phyloP scores from a whole-genome alignment of 2,329 filamentous ascomycete genomes.

The Cladosporium sp. region DNA sequence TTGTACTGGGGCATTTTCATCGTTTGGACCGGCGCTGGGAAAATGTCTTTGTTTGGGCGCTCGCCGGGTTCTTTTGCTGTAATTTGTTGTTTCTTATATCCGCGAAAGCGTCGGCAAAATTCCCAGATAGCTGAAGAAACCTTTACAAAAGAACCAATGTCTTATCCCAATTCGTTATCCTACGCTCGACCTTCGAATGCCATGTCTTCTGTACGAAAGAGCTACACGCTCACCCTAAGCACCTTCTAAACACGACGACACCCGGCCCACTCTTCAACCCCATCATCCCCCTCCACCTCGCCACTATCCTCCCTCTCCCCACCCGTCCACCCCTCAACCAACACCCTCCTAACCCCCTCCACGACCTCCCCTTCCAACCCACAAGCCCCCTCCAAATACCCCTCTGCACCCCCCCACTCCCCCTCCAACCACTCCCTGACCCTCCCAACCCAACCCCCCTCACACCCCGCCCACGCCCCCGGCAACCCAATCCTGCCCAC shows the following conservation, averaged over 20 bases:
- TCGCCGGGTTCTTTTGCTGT: not conserved
- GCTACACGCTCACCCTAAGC: too few relatives aligned
- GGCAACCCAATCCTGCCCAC: constrained; percentile 64
- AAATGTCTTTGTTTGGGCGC: not conserved
- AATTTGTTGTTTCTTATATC: not conserved
- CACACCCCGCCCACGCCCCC: constrained; percentile 65
- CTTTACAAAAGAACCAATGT: too few relatives aligned
- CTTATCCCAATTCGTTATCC: too few relatives aligned
- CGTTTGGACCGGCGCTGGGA: constrained; percentile 2
- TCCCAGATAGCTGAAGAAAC: not conserved
- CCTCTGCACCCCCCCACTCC: constrained; percentile 59
- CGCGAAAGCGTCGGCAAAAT: constrained; percentile 2
- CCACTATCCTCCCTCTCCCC: not conserved
- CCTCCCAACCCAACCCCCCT: constrained; percentile 55
- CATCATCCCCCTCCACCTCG: not conserved
- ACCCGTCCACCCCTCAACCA: constrained; percentile 14
- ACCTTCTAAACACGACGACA: too few relatives aligned
- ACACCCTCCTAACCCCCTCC: constrained; percentile 28
- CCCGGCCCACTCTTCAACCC: not conserved
- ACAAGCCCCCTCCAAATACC: constrained; percentile 56
- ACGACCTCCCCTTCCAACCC: constrained; percentile 41
- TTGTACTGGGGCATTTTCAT: constrained; percentile 4
- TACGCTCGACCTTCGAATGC: too few relatives aligned
- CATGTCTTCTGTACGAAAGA: too few relatives aligned
- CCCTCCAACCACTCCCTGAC: constrained; percentile 53